Evolutionary conservation across 2,329 filamentous ascomycete genomes (phyloP), one percentile per base, ranked within the genome.

Genomic region (Metarhizium humberi): DNA sequence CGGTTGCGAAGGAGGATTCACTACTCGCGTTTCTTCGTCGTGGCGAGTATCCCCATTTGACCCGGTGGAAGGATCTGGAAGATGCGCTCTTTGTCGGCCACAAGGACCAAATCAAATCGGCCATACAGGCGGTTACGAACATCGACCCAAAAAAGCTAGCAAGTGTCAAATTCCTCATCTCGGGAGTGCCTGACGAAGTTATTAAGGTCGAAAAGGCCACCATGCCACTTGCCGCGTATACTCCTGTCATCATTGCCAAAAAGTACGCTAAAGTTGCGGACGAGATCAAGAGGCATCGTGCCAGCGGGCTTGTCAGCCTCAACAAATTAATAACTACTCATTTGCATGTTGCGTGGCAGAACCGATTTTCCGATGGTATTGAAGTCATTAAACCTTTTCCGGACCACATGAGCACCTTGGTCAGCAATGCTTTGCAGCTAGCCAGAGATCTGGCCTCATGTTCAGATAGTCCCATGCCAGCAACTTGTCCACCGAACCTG

Each of bases 281-380:
- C 52, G 80, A 81, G 54, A 76, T 90, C 45, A 67, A 73, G 5
- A 74, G 77, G 38, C 75, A 78, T 54, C 78, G 78, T 14, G 78
- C 81, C 34, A 75, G 78, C 49, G 89, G 87, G 2, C 75, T 92
- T 29, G 71, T 73, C 54, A 75, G 79, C 52, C 80, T 97, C 38
- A 86, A 87, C 56, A 75, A 81, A 49, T 79, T 97, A 57, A 88
- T 96, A 67, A 92, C 88, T 64, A 80, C 86, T 2, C 94, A 97
- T 69, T 78, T 97, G 4, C 92, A 96, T 67, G 79, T 80, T 54
- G 87, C 85, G 11, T 97, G 94, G 82, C 90, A 95, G 66, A 88
- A 86, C 62, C 78, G 78, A 25, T 95, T 94, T 69, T 75, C 81
- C 1, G 78, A 80, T 43, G 92, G 94, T 34, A 86, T 97, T 56